Percentiles rank a stretch among this genome's conserved stretches.
phyloP scores from a whole-genome alignment of 2,329 filamentous ascomycete species.

The Aspergillus phoenicis region DNA sequence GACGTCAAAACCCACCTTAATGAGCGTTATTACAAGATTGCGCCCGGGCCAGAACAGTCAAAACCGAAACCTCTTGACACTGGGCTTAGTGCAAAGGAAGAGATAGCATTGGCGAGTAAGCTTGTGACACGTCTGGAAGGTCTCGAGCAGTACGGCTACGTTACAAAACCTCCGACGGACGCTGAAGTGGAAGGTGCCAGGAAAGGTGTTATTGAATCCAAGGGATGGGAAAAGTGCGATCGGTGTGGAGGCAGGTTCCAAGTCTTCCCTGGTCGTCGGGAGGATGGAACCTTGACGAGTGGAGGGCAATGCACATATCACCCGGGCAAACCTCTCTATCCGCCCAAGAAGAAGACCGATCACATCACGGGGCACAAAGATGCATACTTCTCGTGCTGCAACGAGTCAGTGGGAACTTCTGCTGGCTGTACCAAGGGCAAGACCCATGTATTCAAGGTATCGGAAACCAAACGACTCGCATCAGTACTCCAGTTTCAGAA shows the following conservation, averaged over 20 bases:
- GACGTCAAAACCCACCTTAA: conserved; percentile 55
- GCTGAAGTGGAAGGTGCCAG: conserved; percentile 68
- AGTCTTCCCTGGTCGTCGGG: conserved; percentile 82
- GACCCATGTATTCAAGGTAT: conserved; percentile 86
- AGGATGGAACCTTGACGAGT: conserved; percentile 72
- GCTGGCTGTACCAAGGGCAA: conserved; percentile 71
- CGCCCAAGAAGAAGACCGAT: conserved; percentile 57
- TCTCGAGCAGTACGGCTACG: conserved; percentile 73
- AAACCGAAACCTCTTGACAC: conserved; percentile 64
- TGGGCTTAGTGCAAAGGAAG: conserved; percentile 67
- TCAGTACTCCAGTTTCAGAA: conserved; percentile 75
- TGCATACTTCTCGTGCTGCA: conserved; percentile 76
- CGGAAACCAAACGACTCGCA: conserved; percentile 74
- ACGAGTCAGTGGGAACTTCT: conserved; percentile 70
- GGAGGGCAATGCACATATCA: conserved; percentile 82
- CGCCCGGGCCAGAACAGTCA: conserved; percentile 34
- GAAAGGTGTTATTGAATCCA: conserved; percentile 65
- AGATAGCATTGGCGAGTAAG: conserved; percentile 64
- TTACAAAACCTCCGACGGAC: conserved; percentile 66
- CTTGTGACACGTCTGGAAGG: conserved; percentile 66
- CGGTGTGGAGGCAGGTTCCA: conserved; percentile 85
- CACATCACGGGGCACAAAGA: conserved; percentile 59
- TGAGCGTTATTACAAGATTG: conserved; percentile 39
- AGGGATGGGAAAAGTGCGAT: conserved; percentile 86
- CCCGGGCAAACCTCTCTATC: conserved; percentile 69